phyloP scores from a whole-genome alignment of 2,329 filamentous ascomycete genomes.

The Claviceps humidiphila region DNA sequence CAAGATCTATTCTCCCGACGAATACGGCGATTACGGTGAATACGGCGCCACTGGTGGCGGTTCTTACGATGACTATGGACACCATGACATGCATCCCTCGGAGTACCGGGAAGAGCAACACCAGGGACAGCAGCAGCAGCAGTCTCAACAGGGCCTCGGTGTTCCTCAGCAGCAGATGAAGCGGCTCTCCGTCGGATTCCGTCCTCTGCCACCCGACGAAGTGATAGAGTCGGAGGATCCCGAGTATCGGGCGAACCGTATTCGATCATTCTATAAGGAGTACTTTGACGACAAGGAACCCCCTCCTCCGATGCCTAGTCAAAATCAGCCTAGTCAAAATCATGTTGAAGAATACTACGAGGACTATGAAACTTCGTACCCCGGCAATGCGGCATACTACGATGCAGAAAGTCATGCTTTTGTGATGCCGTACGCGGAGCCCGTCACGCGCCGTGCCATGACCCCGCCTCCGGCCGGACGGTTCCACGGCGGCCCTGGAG shows the following conservation, averaged over 20 bases:
- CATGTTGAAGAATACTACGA: slow-evolving; percentile 47
- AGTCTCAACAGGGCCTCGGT: slow-evolving; percentile 27
- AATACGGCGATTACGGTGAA: no score
- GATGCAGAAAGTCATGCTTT: slow-evolving; percentile 58
- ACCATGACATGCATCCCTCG: slow-evolving; percentile 18
- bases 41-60: slow-evolving; percentile 6
- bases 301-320: slow-evolving; percentile 25
- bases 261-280: slow-evolving; percentile 98
- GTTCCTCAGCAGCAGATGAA: slow-evolving; percentile 42
- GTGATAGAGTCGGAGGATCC: slow-evolving; percentile 72
- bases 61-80: slow-evolving; percentile 6
- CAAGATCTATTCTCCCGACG: slow-evolving; percentile 15
- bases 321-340: no score
- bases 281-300: slow-evolving; percentile 78
- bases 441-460: slow-evolving; percentile 82
- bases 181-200: slow-evolving; percentile 57
- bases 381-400: slow-evolving; percentile 53
- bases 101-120: slow-evolving; percentile 16
- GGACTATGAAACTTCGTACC: slow-evolving; percentile 59
- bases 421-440: slow-evolving; percentile 72
- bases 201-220: slow-evolving; percentile 79
- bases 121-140: slow-evolving; percentile 16
- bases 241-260: slow-evolving; percentile 87
- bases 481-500: slow-evolving; percentile 24
- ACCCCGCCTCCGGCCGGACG: slow-evolving; percentile 65